phyloP scores from a whole-genome alignment of 2,329 filamentous ascomycete species.

The Leptographium wingfieldii region DNA sequence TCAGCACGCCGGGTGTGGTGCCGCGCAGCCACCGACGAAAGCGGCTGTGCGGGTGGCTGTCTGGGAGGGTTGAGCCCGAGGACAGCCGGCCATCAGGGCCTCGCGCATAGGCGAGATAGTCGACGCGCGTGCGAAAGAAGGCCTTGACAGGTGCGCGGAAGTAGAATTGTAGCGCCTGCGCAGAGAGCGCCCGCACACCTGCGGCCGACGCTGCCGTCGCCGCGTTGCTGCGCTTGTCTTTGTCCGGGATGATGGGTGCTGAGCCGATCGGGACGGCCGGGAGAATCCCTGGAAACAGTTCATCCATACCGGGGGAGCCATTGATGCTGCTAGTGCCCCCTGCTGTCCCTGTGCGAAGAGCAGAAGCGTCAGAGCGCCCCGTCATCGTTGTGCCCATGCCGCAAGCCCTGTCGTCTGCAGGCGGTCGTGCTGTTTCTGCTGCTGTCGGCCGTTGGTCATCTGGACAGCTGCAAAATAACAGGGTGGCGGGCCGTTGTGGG shows the following conservation, averaged over 20 bases:
- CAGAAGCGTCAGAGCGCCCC: constrained; percentile 10
- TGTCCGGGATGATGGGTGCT: constrained; percentile 24
- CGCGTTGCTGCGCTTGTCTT: constrained; percentile 38
- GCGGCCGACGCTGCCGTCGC: constrained; percentile 71
- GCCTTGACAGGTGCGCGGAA: constrained; percentile 85
- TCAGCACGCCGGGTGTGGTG: constrained; percentile 58
- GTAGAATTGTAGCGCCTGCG: constrained; percentile 78
- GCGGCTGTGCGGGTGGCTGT: constrained; percentile 16
- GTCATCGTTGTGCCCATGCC: constrained; percentile 9
- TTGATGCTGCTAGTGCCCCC: background rate
- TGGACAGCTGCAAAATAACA: background rate
- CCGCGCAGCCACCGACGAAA: constrained; percentile 41
- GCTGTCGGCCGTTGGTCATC: background rate
- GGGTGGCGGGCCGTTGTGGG: background rate
- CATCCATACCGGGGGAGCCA: background rate
- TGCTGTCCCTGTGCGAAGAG: background rate
- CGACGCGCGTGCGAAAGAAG: constrained; percentile 81
- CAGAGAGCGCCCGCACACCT: constrained; percentile 69
- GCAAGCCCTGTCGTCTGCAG: constrained; percentile 3
- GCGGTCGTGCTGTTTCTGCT: background rate
- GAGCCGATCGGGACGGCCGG: constrained; percentile 28
- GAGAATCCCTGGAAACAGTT: constrained; percentile 23
- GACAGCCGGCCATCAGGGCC: constrained; percentile 19
- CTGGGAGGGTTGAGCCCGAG: constrained; percentile 17
- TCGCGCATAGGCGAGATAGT: constrained; percentile 56